Percentiles rank a stretch among this genome's conserved stretches.
phyloP scores from a whole-genome alignment of 73 alveolate genomes.

The Paramecium caudatum region DNA sequence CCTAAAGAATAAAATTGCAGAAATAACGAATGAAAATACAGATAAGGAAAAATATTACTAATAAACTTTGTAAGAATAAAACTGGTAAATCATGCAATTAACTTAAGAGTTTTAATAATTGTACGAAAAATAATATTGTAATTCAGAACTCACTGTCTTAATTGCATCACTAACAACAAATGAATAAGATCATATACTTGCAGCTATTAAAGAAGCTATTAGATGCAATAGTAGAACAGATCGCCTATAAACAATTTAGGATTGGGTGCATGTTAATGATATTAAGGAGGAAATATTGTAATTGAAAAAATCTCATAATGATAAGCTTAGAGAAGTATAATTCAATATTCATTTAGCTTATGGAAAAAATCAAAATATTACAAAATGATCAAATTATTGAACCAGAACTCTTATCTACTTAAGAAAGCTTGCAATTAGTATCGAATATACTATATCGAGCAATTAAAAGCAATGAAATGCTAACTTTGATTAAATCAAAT shows the following conservation, averaged over 20 bases:
- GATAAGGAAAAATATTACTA: constrained; percentile 38
- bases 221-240: neutral
- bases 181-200: constrained; percentile 10
- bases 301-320: constrained; percentile 24
- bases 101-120: constrained; percentile 3
- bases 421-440: constrained; percentile 19
- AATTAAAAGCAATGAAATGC: constrained; percentile 63
- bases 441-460: constrained; percentile 37
- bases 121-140: neutral
- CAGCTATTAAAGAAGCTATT: neutral
- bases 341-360: neutral
- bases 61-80: constrained; percentile 7
- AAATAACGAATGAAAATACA: neutral
- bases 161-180: neutral
- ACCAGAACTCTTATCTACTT: constrained; percentile 59
- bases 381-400: constrained; percentile 18
- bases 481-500: constrained; percentile 13
- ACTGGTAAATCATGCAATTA: constrained; percentile 39
- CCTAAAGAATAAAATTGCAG: neutral
- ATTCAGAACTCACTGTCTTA: neutral
- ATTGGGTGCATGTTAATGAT: constrained; percentile 4
- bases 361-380: constrained; percentile 33
- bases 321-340: constrained; percentile 42
- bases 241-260: neutral
- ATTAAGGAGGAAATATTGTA: constrained; percentile 38